These are phyloP conservation scores for Turnera subulata DNA, from an alignment of 345 rosid species.

Conservation along the genomic window DNA sequence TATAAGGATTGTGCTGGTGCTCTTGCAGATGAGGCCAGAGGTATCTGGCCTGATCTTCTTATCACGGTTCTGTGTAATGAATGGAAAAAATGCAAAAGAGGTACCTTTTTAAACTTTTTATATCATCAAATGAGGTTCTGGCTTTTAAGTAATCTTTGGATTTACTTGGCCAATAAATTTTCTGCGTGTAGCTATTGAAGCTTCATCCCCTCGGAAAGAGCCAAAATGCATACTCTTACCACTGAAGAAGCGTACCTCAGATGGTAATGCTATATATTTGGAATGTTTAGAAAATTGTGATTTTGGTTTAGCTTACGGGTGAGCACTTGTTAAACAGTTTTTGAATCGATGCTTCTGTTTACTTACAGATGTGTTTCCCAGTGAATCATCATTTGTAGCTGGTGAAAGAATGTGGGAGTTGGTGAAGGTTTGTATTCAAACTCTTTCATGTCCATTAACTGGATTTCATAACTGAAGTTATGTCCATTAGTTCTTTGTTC, in stretches of 20 bases:
- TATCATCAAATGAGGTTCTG: conserved; percentile 7
- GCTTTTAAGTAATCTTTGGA: conserved; percentile 10
- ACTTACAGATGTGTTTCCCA: conserved; percentile 40
- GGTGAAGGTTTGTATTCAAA: conserved; percentile 69
- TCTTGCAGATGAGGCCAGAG: conserved; percentile 59
- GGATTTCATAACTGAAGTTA: not conserved
- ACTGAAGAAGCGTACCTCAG: conserved; percentile 40
- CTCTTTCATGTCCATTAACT: not conserved
- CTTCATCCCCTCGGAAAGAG: conserved; percentile 76
- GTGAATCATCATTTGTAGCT: conserved; percentile 65
- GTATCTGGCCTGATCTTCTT: conserved; percentile 85
- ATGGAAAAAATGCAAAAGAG: conserved; percentile 97
- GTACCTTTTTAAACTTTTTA: conserved; percentile 28
- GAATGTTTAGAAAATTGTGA: not conserved
- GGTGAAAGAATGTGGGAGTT: conserved; percentile 78
- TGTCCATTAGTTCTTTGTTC: not conserved
- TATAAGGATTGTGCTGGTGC: conserved; percentile 50
- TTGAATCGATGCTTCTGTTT: conserved; percentile 12
- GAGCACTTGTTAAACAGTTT: not conserved
- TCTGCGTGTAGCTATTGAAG: conserved; percentile 68
- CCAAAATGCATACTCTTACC: conserved; percentile 73
- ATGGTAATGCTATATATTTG: conserved; percentile 42
- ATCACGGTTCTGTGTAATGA: conserved; percentile 65
- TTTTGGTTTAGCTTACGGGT: conserved; percentile 1
- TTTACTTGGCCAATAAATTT: conserved; percentile 9